A percentile compares a stretch with the other conserved stretches of the same genome.
These are phyloP conservation scores for Pilaira anomala DNA, from an alignment of 192 early-diverging fungal genomes.

Conservation along the genomic window DNA sequence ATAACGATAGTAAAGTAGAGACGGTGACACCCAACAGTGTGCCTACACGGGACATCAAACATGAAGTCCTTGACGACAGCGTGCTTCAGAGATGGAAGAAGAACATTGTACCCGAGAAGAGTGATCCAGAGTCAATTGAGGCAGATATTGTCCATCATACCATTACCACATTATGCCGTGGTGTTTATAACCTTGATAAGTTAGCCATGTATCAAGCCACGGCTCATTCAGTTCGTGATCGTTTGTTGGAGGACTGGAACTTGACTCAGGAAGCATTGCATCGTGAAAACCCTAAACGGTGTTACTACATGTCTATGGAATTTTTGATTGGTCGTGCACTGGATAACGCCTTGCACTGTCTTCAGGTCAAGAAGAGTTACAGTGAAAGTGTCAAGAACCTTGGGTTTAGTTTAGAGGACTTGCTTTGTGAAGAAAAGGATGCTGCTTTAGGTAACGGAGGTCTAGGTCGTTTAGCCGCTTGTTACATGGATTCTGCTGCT, in stretches of 20 bases:
- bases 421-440: conserved; percentile 91
- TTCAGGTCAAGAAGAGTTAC: conserved; percentile 80
- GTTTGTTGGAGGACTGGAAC: conserved; percentile 92
- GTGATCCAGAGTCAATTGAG: conserved; percentile 70
- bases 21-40: not conserved
- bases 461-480: conserved; percentile 94
- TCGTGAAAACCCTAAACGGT: conserved; percentile 81
- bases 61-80: not conserved
- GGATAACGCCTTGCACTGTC: conserved; percentile 92
- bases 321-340: conserved; percentile 96
- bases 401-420: conserved; percentile 91
- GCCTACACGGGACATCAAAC: not conserved
- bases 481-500: conserved; percentile 96
- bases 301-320: conserved; percentile 98
- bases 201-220: conserved; percentile 91
- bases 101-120: not conserved
- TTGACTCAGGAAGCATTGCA: conserved; percentile 73
- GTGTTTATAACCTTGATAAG: conserved; percentile 87
- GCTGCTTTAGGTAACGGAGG: conserved; percentile 98
- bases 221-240: conserved; percentile 89
- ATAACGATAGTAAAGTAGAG: conserved; percentile 4
- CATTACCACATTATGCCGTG: conserved; percentile 86
- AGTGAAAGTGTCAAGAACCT: conserved; percentile 57
- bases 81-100: not conserved
- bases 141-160: conserved; percentile 87